A percentile compares a stretch with the other conserved stretches of the same genome.
Conservation (phyloP, 148 eudicot genomes). For the Arbutus unedo region DNA sequence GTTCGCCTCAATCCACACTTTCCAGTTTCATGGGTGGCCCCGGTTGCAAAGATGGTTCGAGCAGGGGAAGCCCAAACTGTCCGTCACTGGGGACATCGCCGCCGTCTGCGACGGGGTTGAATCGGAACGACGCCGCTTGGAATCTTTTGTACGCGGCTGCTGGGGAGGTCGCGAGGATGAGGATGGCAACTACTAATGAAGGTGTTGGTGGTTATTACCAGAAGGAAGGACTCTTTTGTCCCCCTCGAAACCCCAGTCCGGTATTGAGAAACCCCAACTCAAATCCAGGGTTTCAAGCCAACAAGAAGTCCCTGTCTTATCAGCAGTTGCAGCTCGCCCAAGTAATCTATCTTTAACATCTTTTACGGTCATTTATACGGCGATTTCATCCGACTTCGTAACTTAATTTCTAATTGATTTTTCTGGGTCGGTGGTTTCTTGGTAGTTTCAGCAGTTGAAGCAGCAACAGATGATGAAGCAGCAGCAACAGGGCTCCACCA, state of each 20-base stretch:
- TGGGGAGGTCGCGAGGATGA: constrained; percentile 57
- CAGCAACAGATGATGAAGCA: constrained; percentile 32
- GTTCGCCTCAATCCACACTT: constrained; percentile 71
- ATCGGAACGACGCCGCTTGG: constrained; percentile 24
- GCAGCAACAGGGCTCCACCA: constrained; percentile 23
- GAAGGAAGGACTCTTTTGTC: constrained; percentile 23
- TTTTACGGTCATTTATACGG: too few species aligned
- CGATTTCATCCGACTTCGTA: too few species aligned
- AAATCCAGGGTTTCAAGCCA: constrained; percentile 19
- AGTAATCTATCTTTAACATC: constrained; percentile 11
- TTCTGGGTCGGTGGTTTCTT: neutral
- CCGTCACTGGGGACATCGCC: constrained; percentile 31
- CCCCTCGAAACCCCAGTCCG: constrained; percentile 18
- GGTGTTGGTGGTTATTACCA: constrained; percentile 32
- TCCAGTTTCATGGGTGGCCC: constrained; percentile 28
- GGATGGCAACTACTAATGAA: constrained; percentile 23
- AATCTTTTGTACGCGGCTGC: constrained; percentile 54
- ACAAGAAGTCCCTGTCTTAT: constrained; percentile 21
- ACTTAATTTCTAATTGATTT: too few species aligned
- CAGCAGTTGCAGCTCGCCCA: constrained; percentile 35
- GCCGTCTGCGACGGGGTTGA: constrained; percentile 2
- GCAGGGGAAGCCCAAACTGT: constrained; percentile 42
- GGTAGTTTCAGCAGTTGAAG: constrained; percentile 39
- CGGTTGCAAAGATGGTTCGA: constrained; percentile 31
- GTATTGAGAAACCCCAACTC: constrained; percentile 9